Evolutionary conservation across 2,329 filamentous ascomycete genomes (phyloP).

Genomic region (Rhynchosporium graminicola): DNA sequence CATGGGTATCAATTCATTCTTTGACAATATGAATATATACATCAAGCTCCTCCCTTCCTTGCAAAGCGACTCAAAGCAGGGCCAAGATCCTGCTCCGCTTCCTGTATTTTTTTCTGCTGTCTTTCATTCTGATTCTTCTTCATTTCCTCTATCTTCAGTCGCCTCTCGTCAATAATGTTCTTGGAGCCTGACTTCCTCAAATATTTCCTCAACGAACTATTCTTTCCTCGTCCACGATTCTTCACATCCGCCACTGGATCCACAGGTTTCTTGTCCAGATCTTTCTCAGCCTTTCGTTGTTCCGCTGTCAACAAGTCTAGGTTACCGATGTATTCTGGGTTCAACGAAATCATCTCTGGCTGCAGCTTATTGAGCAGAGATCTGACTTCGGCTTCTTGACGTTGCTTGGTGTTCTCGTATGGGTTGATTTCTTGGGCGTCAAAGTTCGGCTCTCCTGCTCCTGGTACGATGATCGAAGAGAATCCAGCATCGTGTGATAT

Average conservation of each 20-base stretch:
- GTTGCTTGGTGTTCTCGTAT: conserved; percentile 89
- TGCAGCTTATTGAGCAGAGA: conserved; percentile 89
- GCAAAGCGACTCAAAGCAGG: conserved; percentile 86
- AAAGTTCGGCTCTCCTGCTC: conserved; percentile 95
- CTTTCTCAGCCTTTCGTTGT: conserved; percentile 73
- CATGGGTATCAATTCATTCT: conserved; percentile 10
- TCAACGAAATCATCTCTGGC: conserved; percentile 94
- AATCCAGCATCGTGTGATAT: conserved; percentile 84
- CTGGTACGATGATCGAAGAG: conserved; percentile 85
- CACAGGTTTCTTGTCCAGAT: conserved; percentile 70
- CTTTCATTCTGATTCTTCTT: conserved; percentile 68
- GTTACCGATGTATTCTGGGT: conserved; percentile 88
- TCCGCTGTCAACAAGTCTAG: conserved; percentile 80
- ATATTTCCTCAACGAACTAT: conserved; percentile 83
- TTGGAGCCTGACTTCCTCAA: conserved; percentile 87
- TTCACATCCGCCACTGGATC: conserved; percentile 62
- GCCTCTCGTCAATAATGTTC: conserved; percentile 96
- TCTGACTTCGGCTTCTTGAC: conserved; percentile 90
- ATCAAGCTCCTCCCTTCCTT: conserved; percentile 52
- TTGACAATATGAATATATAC: not conserved
- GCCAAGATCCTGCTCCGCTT: conserved; percentile 73
- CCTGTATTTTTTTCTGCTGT: conserved; percentile 65
- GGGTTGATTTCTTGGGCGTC: conserved; percentile 93
- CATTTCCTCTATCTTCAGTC: conserved; percentile 80
- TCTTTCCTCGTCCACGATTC: conserved; percentile 86